A percentile compares a stretch with the other conserved stretches of the same genome.
Evolutionary conservation across 371 early-diverging fungal genomes (phyloP).

Genomic region (Neoconidiobolus thromboides): DNA sequence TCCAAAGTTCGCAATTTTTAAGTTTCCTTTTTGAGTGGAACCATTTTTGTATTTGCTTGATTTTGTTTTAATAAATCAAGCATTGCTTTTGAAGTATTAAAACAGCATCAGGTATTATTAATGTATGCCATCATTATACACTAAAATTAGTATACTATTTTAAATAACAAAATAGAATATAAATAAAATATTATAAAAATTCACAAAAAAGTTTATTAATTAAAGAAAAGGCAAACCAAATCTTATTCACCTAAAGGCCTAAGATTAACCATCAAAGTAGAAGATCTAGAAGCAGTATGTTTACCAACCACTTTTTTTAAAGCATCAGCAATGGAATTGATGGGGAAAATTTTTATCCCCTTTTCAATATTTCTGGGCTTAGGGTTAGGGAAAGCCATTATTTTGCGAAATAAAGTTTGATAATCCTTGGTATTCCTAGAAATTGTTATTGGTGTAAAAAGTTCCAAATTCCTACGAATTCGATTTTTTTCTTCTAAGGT

Average conservation of each 20-base stretch:
- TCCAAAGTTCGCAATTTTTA: too few species aligned
- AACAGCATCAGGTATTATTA: too few species aligned
- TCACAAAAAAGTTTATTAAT: too few species aligned
- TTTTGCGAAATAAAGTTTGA: background rate
- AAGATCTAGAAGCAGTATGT: slow-evolving; percentile 22
- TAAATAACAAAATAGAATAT: too few species aligned
- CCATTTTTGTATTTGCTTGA: too few species aligned
- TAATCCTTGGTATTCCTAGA: background rate
- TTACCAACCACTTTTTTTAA: slow-evolving; percentile 4
- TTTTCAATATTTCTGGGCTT: slow-evolving; percentile 3
- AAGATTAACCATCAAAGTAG: slow-evolving; percentile 12
- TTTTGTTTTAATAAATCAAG: too few species aligned
- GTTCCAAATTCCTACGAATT: slow-evolving; percentile 3
- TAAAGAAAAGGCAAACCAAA: too few species aligned
- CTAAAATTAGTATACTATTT: too few species aligned
- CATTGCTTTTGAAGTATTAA: too few species aligned
- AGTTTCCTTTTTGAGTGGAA: too few species aligned
- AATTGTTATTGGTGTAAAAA: background rate
- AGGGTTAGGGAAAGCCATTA: slow-evolving; percentile 4
- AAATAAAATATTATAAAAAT: too few species aligned
- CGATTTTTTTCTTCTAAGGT: slow-evolving; percentile 6
- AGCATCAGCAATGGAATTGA: background rate
- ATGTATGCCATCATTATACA: too few species aligned
- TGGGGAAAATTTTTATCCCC: slow-evolving; percentile 5
- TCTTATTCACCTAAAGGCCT: background rate